phyloP scores from a whole-genome alignment of 2,329 filamentous ascomycete genomes.

The Fusarium stilboides region DNA sequence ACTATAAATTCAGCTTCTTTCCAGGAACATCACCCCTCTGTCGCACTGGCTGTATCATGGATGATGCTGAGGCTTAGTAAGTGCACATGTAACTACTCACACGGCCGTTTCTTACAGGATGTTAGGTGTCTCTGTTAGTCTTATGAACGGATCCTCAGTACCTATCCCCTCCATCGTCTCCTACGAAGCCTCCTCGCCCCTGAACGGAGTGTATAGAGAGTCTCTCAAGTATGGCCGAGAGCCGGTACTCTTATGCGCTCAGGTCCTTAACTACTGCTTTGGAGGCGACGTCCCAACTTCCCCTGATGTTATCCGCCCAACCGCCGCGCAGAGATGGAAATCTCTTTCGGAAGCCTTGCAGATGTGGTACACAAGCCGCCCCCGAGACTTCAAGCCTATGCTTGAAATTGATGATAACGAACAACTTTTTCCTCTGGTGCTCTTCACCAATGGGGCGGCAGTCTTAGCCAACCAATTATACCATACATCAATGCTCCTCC shows the following conservation, averaged over 20 bases:
- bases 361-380: constrained; percentile 54
- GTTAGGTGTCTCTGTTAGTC: constrained; percentile 50
- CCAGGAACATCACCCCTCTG: constrained; percentile 34
- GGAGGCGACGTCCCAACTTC: constrained; percentile 28
- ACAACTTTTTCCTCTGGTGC: constrained; percentile 54
- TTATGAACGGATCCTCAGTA: constrained; percentile 49
- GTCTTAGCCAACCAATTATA: constrained; percentile 70
- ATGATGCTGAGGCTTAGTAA: constrained; percentile 50
- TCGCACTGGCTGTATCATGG: constrained; percentile 42
- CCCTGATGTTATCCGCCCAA: constrained; percentile 29
- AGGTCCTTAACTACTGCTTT: constrained; percentile 55
- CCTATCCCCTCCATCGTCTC: constrained; percentile 47
- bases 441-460: constrained; percentile 58
- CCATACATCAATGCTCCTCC: constrained; percentile 68
- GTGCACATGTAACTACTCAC: background rate
- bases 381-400: constrained; percentile 54
- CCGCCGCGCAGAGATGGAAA: constrained; percentile 51
- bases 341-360: constrained; percentile 51
- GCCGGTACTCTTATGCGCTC: constrained; percentile 53
- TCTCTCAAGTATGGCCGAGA: constrained; percentile 45
- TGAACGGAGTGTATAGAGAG: constrained; percentile 35
- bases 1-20: constrained; percentile 31
- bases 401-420: constrained; percentile 52
- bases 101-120: background rate
- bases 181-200: constrained; percentile 36